Percentiles rank a stretch among this genome's conserved stretches.
Conservation (phyloP, 2,329 filamentous ascomycete species). For the Reticulascus tulasneorum region DNA sequence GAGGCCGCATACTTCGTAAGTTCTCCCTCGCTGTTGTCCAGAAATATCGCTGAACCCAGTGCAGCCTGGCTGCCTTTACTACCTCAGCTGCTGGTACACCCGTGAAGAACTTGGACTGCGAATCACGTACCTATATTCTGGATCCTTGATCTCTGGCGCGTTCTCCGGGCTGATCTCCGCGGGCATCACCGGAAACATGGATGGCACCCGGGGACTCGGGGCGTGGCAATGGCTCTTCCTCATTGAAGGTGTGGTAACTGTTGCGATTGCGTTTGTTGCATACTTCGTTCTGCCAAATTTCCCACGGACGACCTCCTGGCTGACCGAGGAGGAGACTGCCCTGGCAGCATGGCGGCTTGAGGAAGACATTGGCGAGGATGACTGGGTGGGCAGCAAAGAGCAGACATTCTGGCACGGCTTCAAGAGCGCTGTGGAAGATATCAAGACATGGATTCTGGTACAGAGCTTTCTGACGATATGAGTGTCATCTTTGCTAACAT, state of each 20-base stretch:
- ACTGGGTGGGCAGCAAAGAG: constrained; percentile 53
- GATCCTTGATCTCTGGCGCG: constrained; percentile 65
- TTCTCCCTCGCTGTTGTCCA: constrained; percentile 10
- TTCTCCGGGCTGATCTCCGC: constrained; percentile 65
- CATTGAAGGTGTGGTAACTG: constrained; percentile 64
- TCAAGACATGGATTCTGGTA: constrained; percentile 58
- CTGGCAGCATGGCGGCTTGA: constrained; percentile 59
- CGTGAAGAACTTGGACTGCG: constrained; percentile 63
- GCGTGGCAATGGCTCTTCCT: constrained; percentile 69
- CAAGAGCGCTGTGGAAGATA: constrained; percentile 50
- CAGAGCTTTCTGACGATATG: neutral
- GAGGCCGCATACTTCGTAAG: constrained; percentile 38
- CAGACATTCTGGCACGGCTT: constrained; percentile 54
- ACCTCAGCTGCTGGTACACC: constrained; percentile 65
- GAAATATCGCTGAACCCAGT: no score
- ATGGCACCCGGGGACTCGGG: constrained; percentile 49
- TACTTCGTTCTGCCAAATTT: constrained; percentile 65
- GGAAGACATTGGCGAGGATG: constrained; percentile 62
- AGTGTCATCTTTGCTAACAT: neutral
- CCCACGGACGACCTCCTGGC: constrained; percentile 33
- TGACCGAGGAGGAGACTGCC: constrained; percentile 34
- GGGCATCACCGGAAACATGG: constrained; percentile 64
- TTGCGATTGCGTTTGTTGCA: constrained; percentile 53
- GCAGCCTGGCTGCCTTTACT: constrained; percentile 52
- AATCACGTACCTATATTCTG: constrained; percentile 63